A percentile compares a stretch with the other conserved stretches of the same genome.
Conservation (phyloP, 306 rosid genomes). For the Prinsepia uniflora region DNA sequence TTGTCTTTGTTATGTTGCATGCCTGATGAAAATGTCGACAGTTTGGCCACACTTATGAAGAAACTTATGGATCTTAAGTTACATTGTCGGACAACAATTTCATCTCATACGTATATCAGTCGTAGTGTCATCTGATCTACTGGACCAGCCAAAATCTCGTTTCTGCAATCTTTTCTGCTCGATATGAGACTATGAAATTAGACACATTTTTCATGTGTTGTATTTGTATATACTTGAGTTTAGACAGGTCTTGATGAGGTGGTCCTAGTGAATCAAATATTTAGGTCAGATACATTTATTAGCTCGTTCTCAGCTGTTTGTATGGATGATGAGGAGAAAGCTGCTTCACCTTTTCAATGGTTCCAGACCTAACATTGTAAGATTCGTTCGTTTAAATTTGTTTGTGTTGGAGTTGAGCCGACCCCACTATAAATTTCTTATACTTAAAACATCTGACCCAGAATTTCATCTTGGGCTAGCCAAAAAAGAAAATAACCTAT, state of each 20-base stretch:
- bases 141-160: background rate
- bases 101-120: background rate
- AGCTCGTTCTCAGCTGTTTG: background rate
- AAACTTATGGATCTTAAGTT: slow-evolving; percentile 9
- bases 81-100: background rate
- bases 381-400: background rate
- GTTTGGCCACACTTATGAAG: background rate
- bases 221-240: background rate
- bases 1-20: background rate
- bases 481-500: no score
- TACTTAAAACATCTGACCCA: background rate
- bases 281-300: background rate
- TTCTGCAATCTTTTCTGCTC: background rate
- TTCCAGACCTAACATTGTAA: background rate
- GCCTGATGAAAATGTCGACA: slow-evolving; percentile 4
- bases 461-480: background rate
- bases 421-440: background rate
- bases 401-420: slow-evolving; percentile 3
- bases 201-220: background rate
- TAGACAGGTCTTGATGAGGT: background rate
- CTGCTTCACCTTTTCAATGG: background rate
- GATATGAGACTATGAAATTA: background rate
- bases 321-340: background rate
- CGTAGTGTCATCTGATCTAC: background rate
- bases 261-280: background rate